Conservation (phyloP, 306 rosid species). For the Vigna unguiculata region DNA sequence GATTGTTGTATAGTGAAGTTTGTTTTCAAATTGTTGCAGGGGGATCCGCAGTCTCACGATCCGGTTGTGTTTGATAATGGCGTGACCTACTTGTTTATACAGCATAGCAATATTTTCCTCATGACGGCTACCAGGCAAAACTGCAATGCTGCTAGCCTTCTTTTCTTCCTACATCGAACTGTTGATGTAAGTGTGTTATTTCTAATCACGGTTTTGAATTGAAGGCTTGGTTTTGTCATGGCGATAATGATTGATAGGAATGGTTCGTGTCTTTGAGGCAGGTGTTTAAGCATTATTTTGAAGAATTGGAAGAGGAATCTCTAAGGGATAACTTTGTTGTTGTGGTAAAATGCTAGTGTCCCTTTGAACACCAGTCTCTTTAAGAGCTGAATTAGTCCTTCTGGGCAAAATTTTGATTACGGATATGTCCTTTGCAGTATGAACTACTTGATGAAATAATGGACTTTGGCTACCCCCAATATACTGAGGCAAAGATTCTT, state of each 20-base stretch:
- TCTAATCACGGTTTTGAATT: conserved; percentile 37
- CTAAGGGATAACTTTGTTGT: conserved; percentile 98
- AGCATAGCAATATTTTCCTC: conserved; percentile 92
- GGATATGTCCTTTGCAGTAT: conserved; percentile 60
- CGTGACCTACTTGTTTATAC: conserved; percentile 91
- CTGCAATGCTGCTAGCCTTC: conserved; percentile 97
- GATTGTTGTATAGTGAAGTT: background rate
- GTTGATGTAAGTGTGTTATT: conserved; percentile 75
- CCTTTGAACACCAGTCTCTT: background rate
- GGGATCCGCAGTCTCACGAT: conserved; percentile 92
- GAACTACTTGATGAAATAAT: conserved; percentile 96
- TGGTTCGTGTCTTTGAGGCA: conserved; percentile 48
- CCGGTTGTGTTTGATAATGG: conserved; percentile 91
- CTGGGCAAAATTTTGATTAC: background rate
- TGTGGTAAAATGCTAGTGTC: conserved; percentile 67
- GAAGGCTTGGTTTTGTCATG: background rate
- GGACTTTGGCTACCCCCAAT: conserved; percentile 99
- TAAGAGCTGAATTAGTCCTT: conserved; percentile 11
- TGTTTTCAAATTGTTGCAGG: conserved; percentile 60
- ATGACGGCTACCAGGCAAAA: conserved; percentile 94
- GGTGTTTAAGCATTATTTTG: conserved; percentile 98
- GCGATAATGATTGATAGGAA: background rate
- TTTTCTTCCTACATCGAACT: conserved; percentile 87
- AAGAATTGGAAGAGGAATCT: conserved; percentile 96
- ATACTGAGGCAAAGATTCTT: conserved; percentile 92